Evolutionary conservation across 1,139 yeast genomes (phyloP), one percentile per base, ranked within the genome.

Genomic region (Hemisphaericaspora xylanilytica): DNA sequence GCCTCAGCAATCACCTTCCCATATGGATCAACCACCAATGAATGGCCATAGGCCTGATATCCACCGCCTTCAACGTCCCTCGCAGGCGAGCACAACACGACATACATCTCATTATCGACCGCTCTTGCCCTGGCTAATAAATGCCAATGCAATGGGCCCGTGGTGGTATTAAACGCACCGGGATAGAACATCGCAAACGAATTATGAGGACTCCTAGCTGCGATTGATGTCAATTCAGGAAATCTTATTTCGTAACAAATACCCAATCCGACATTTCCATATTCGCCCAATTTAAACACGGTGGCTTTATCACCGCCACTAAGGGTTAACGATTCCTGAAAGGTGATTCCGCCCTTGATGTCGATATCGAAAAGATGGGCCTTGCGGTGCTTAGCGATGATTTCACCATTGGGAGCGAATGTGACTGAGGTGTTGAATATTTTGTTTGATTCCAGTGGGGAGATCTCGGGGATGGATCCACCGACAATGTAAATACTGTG

Each of bases 81-180:
- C 3, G 97, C 90, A 1, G 97, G 97, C 15, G 96, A 85, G 56
- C 95, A 88, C 56, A 87, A 61, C 10, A 89, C 62, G 9, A 88
- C 85, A 56, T 78, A 90, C 8, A 85, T 59, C 61, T 90, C 94
- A 61, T 90, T 90, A 58, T 90, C 97, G 9, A 90, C 84, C 3
- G 97, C 95, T 46, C 97, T 72, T 1, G 95, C 75, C 44, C 90
- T 73, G 1, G 94, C 96, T 43, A 90, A 73, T 48, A 89, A 70
- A 49, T 83, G 85, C 97, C 97, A 90, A 59, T 88, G 97, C 55
- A 87, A 68, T 1, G 97, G 97, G 0, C 97, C 97, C 0, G 97
- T 90, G 22, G 92, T 87, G 16, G 95, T 86, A 67, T 90, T 90
- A 69, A 90, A 90, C 0, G 97, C 97, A 38, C 96, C 95, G 0